Evolutionary conservation across 2,329 filamentous ascomycete genomes (phyloP), one percentile per base, ranked within the genome.

Genomic region (Penicillium sp.): DNA sequence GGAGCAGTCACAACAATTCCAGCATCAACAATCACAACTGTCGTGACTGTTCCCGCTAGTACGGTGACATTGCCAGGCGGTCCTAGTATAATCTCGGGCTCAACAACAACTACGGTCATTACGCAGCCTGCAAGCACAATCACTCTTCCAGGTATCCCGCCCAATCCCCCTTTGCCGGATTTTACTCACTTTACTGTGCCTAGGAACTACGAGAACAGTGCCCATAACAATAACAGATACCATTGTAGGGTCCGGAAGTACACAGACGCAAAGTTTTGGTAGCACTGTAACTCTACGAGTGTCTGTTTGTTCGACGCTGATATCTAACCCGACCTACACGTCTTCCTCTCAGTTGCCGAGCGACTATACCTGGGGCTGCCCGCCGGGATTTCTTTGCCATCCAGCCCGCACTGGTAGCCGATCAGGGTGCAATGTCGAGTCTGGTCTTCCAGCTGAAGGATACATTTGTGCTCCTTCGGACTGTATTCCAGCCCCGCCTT

Each of bases 341-440:
- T 61, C 64, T 7, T 18, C 55, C 3, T 49, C 36, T 9, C 50
- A 61, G 7, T 56, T 65, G 20, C 68, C 68, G 18, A 58, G 55
- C 2, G 59, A 70, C 40, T 68, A 69, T 18, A 69, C 70, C 8
- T 77, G 73, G 72, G 75, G 75, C 36, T 78, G 75, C 49, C 65
- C 69, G 21, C 75, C 75, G 15, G 75, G 74, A 7, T 74, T 60
- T 39, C 60, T 78, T 18, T 78, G 75, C 48, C 68, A 64, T 40
- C 74, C 74, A 10, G 61, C 63, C 3, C 72, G 68, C 37, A 48
- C 44, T 8, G 60, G 58, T 1, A 46, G 52, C 20, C 67, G 71
- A 21, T 60, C 62, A 2, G 54, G 63, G 12, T 78, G 75, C 55
- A 70, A 69, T 32, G 55, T 77, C 21, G 75, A 69, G 56, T 62